Base-by-base conservation (phyloP, 2,329 filamentous ascomycete species). In the Claviceps citrina region DNA sequence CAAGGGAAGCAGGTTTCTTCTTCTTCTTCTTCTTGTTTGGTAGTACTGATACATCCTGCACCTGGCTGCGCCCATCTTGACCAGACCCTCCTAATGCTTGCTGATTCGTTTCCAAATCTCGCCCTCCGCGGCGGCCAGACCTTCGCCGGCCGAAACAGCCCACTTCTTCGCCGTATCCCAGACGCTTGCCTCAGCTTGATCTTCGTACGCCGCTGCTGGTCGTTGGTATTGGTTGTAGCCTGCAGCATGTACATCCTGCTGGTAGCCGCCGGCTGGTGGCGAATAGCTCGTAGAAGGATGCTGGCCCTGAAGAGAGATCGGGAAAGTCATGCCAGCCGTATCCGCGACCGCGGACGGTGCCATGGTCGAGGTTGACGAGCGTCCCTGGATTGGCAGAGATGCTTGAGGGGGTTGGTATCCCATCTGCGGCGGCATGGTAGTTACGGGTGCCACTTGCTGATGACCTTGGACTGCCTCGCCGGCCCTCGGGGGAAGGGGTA, bases 51-150 rank as follows among this genome's bases (percentile, higher is more conserved):
- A 22, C 24, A 18, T 32, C 16, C 31, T 33, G 24, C 22, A 27
- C 16, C 26, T 22, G 16, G 19, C 19, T 19, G 38, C 18, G 18
- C 31, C 19, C 12, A n/a, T n/a, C n/a, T n/a, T n/a, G 22, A 22
- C 28, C 25, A 13, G 26, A 3, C 33, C 26, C 33, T 39, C 31
- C n/a, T n/a, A 69, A 36, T 70, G 62, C 58, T 73, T 75, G 57
- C 74, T 78, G 52, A 78, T 73, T 51, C 66, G 68, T 57, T 67
- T 70, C 75, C 75, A 79, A 19, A 79, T 67, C 55, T 77, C 72
- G 38, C 60, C 62, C 60, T 79, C 75, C 12, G 71, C 73, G 12
- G 67, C 70, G 7, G 66, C 69, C 22, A 79, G 56, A 52, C 67
- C 72, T 44, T 68, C 67, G 38, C 74, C 73, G 6, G 73, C 74